Conservation (phyloP, 495 filamentous ascomycete species). For the Penicillium desertorum region DNA sequence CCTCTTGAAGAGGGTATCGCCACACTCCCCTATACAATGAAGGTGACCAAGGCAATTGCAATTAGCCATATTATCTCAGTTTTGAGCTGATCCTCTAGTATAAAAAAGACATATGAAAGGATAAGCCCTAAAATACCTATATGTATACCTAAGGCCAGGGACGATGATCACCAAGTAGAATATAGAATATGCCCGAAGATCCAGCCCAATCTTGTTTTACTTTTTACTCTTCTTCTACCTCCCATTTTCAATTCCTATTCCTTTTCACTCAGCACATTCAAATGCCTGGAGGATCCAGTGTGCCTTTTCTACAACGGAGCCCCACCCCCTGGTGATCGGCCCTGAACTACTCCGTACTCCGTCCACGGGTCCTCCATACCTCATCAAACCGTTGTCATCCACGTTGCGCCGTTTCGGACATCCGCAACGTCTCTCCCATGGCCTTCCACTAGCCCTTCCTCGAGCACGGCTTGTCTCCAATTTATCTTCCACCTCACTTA, state of each 20-base stretch:
- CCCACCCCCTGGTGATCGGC: slow-evolving; percentile 34
- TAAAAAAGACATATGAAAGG: no score
- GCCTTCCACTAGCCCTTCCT: slow-evolving; percentile 9
- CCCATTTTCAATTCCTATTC: neutral
- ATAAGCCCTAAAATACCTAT: neutral
- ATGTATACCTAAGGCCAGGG: neutral
- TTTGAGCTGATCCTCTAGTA: neutral
- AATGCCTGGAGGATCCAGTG: neutral
- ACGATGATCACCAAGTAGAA: neutral
- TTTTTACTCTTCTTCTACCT: slow-evolving; percentile 1
- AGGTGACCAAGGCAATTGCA: neutral
- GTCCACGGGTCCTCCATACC: slow-evolving; percentile 3
- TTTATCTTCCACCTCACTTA: neutral
- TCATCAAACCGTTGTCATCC: slow-evolving; percentile 34
- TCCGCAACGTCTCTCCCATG: slow-evolving; percentile 16
- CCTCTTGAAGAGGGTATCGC: neutral
- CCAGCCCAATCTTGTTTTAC: slow-evolving; percentile 8
- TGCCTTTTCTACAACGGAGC: slow-evolving; percentile 14
- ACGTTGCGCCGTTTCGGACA: slow-evolving; percentile 19
- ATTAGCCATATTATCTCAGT: neutral
- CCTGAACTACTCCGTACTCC: slow-evolving; percentile 22
- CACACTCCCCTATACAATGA: neutral
- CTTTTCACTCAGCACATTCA: neutral
- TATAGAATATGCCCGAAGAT: slow-evolving; percentile 1
- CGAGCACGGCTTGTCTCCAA: neutral